Evolutionary conservation across 2,329 filamentous ascomycete species (phyloP), one percentile per base, ranked within the genome.

Genomic region (Aspergillus hortae): DNA sequence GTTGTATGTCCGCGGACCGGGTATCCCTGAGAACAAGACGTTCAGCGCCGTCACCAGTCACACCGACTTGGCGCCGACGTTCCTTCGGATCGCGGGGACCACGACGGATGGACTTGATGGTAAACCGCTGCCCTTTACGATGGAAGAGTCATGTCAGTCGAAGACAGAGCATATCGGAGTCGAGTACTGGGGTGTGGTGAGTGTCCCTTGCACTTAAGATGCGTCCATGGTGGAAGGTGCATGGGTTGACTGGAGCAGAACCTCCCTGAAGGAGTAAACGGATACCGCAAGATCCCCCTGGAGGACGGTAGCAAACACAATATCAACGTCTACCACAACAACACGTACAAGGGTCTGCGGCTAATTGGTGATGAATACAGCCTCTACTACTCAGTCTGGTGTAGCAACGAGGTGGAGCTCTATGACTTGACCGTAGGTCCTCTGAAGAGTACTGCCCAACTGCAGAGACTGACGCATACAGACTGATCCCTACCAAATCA

Each of bases 371-470:
- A 76, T 1, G 67, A 70, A 4, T 88, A 87, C 61, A 82, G 79
- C 59, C 64, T 88, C 5, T 82, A 84, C 55, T 89, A 89, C 60
- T 79, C 83, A 0, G 82, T 87, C 0, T 89, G 85, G 85, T 89
- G 86, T 61, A 86, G 71, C 14, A 83, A 83, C 48, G 84, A 87
- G 61, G 80, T 82, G 49, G 85, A 89, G 63, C 75, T 87, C 2
- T 89, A 88, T 62, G 78, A 88, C 55, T 61, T 86, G 38, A 79
- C 74, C 60, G 82, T 80, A 64, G 27, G 27, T 30, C 27, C 25
- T 10, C 27, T 9, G 9, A 30, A 30, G 27, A 30, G 9, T 11
- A 10, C 27, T 30, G 27, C 17, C 33, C 36, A 14, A 5, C 11
- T 19, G 40, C 25, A 46, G 30, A 41, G 9, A 45, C 17, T 15